Evolutionary conservation across 73 alveolate genomes (phyloP), one percentile per base, ranked within the genome.

Genomic region (Diophrys appendiculata): DNA sequence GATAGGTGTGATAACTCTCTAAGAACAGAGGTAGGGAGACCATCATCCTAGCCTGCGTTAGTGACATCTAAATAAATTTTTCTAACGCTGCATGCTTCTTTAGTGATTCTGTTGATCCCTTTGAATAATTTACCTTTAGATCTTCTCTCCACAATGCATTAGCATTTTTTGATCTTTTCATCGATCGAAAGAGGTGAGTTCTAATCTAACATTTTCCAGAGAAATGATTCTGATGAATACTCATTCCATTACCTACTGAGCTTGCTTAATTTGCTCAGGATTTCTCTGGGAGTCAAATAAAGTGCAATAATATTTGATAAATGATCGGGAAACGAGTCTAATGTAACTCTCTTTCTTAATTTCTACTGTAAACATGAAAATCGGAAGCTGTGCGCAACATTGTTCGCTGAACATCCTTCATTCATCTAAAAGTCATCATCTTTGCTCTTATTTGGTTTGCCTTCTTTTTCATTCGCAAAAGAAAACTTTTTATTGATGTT

Each of bases 1-100:
- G 67, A 54, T 31, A 91, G 68, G 68, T 87, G 85, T 18, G 96
- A 75, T 18, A 95, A 78, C 77, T 95, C 99, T 56, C 99, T 79
- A 35, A 95, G 84, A 31, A 95, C 82, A 26, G 96, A 83, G 1
- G 99, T 95, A 18, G 98, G 98, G 27, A 91, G 65, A 14, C 99
- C 99, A 76, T 95, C 99, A 78, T 93, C 98, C 29, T 87, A 78
- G n/a, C 98, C 98, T 3, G 99, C 97, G 55, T 94, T 92, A 53
- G 96, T 88, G 26, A 90, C 92, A 68, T 90, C 93, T 3, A 92
- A 69, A 78, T 72, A 87, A 14, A 93, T 84, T 83, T 87, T 89
- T 72, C 96, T 71, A 0, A 93, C 78, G n/a, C n/a, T 86, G 69
- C 73, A 82, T 55, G 80, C 33, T 56, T 71, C 80, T 23, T 35